phyloP scores from a whole-genome alignment of 805 yeast species.

The Cyberlindnera maritima region DNA sequence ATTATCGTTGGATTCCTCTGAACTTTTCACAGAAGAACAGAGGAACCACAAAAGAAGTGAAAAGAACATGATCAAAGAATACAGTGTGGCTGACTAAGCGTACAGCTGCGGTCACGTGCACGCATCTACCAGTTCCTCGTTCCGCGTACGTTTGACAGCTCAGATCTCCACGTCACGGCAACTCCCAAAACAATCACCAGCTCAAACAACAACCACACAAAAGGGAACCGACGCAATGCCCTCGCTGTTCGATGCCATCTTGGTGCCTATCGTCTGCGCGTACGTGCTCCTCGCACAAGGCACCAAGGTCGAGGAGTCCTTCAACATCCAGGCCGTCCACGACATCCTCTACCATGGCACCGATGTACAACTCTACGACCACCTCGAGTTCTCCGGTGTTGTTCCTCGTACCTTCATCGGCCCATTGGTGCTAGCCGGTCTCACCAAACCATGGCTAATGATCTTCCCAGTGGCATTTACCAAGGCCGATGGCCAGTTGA shows the following conservation, averaged over 20 bases:
- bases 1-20: no score
- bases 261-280: constrained; percentile 45
- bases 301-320: constrained; percentile 94
- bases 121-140: no score
- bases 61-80: no score
- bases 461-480: constrained; percentile 27
- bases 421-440: constrained; percentile 48
- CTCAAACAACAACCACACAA: neutral
- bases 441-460: constrained; percentile 40
- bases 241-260: constrained; percentile 30
- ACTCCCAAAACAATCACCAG: neutral
- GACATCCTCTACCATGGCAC: constrained; percentile 70
- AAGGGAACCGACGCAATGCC: constrained; percentile 16
- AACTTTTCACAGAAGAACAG: no score
- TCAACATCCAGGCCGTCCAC: constrained; percentile 85
- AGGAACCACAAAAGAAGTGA: no score
- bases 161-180: neutral
- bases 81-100: no score
- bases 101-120: no score
- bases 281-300: constrained; percentile 66
- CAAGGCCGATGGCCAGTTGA: constrained; percentile 49
- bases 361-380: constrained; percentile 57
- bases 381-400: constrained; percentile 76
- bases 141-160: neutral
- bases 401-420: constrained; percentile 88